Base-by-base conservation (phyloP, 345 rosid genomes). In the Litchi chinensis region DNA sequence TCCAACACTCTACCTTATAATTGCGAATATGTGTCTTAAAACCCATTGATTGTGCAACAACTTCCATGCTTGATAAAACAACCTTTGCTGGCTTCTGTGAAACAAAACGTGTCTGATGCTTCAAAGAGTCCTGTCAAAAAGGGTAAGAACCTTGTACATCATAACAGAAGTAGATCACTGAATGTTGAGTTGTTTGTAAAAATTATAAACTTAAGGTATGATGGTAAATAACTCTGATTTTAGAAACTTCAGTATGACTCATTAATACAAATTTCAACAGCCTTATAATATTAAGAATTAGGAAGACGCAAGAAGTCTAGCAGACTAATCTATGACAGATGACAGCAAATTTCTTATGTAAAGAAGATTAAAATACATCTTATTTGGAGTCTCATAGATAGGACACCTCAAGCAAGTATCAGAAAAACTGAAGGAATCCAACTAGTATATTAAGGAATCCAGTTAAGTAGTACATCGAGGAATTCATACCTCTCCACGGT, bases 11-110 rank as follows among this genome's bases (percentile, higher is more conserved):
- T 77, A 93, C 99, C 95, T 93, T 93, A 83, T 88, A 95, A 75
- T 95, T 95, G 40, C 98, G 97, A 76, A 95, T 95, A 68, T 95
- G 99, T 0, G 99, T 95, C 86, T 95, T 93, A 76, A 87, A 95
- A 10, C 99, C 98, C 99, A 95, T 93, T 74, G 99, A 95, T 75
- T 95, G 99, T 7, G 98, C 93, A 77, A 95, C 97, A 59, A 95
- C 98, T 90, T 95, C 99, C 98, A 95, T 92, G 83, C 92, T 95
- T 71, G 97, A 93, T 52, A 95, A 90, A 67, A 89, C 91, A 78
- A 95, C 97, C 65, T 82, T 91, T 81, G 96, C 95, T 67, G 99
- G 98, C 87, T 84, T 93, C 78, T 86, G 92, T 19, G 98, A 89
- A 70, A 95, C 85, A 84, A 95, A 95, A 70, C 97, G 87, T 65